These are phyloP conservation scores for Elongisporangium prolatum DNA, from an alignment of 352 stramenopile genomes.

Conservation along the genomic window DNA sequence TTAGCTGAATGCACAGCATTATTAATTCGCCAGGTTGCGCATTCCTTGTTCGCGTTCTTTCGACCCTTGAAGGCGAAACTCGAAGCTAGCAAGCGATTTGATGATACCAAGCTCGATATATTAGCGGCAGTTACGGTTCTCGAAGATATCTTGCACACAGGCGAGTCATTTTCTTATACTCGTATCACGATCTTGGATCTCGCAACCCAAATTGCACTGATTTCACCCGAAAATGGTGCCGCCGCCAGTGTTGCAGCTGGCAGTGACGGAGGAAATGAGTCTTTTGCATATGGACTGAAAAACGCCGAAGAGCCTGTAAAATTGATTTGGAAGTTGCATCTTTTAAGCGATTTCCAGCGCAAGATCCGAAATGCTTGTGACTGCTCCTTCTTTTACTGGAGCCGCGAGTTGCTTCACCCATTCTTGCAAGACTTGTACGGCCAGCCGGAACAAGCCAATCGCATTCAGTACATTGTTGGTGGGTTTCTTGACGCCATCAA, in stretches of 20 bases:
- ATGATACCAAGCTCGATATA: constrained; percentile 85
- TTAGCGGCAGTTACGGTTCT: constrained; percentile 80
- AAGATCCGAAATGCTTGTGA: constrained; percentile 84
- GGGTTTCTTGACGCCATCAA: constrained; percentile 79
- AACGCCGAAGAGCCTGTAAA: constrained; percentile 70
- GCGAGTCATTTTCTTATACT: constrained; percentile 84
- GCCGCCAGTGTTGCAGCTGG: constrained; percentile 18
- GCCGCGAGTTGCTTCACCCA: constrained; percentile 80
- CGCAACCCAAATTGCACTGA: constrained; percentile 74
- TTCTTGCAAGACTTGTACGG: constrained; percentile 85
- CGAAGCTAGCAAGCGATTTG: constrained; percentile 83
- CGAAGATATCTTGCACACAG: constrained; percentile 78
- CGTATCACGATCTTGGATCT: constrained; percentile 76
- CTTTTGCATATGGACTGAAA: constrained; percentile 41
- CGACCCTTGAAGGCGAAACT: constrained; percentile 77
- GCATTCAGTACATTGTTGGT: constrained; percentile 79
- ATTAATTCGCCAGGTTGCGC: constrained; percentile 70
- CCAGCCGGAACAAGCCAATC: constrained; percentile 74
- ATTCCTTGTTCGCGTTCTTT: constrained; percentile 79
- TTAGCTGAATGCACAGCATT: constrained; percentile 70
- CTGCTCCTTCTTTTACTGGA: constrained; percentile 93
- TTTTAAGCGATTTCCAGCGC: constrained; percentile 88
- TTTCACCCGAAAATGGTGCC: constrained; percentile 46
- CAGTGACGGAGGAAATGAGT: constrained; percentile 36
- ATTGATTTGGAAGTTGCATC: constrained; percentile 78